Conservation (phyloP, 768 basidiomycete species). For the Podaxis sp. region DNA sequence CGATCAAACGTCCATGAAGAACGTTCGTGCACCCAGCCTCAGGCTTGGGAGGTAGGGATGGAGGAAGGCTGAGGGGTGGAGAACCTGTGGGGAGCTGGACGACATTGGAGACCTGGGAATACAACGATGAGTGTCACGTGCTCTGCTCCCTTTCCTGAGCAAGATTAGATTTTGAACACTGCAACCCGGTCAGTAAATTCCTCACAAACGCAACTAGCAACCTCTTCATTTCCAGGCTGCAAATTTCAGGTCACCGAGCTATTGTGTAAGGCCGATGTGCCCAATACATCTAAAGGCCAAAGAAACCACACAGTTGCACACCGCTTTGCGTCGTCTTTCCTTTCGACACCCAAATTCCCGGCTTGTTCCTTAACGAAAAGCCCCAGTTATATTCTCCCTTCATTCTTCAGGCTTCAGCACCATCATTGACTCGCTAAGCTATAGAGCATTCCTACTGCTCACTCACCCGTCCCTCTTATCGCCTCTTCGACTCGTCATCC, state of each 20-base stretch:
- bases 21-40: neutral
- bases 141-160: neutral
- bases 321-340: too few species aligned
- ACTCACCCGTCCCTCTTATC: too few species aligned
- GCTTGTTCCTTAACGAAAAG: too few species aligned
- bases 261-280: neutral
- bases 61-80: neutral
- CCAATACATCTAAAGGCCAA: too few species aligned
- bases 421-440: too few species aligned
- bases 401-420: too few species aligned
- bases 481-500: too few species aligned
- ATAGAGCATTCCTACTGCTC: neutral
- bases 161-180: neutral
- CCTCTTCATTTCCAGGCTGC: neutral
- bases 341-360: too few species aligned
- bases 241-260: neutral
- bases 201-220: neutral
- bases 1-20: neutral
- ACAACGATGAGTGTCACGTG: neutral
- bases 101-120: neutral
- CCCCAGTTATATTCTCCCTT: too few species aligned
- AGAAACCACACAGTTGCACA: too few species aligned
- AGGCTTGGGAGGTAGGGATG: neutral
- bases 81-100: neutral
- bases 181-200: neutral